Evolutionary conservation across 192 early-diverging fungal genomes (phyloP), one percentile per base, ranked within the genome.

Genomic region (Mortierella hygrophila): DNA sequence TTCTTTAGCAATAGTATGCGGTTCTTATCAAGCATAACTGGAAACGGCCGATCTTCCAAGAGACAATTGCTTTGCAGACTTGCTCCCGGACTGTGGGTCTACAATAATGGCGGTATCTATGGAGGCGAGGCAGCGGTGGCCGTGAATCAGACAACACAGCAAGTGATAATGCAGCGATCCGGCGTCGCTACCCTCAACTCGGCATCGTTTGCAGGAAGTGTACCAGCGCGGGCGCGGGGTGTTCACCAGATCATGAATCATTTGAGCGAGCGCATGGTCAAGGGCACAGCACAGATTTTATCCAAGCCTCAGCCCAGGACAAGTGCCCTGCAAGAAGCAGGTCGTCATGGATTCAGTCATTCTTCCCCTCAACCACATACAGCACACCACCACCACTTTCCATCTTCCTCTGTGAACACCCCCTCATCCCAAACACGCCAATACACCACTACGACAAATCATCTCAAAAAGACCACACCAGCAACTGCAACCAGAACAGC

Each of bases 81-180:
- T 18, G 83, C 83, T 0, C 83, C 83, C 9, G 83, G 83, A 21
- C 70, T 85, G 47, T 85, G 83, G 83, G 44, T 85, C 15, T 85
- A 85, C 63, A 85, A 85, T 37, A 80, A 85, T n/a, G 83, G 83
- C 20, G 83, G 83, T 16, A 21, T 85, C 38, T 85, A 74, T 38
- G 75, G 78, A 69, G 78, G 83, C 18, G 83, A 85, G 60, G 83
- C 83, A 32, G 83, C 83, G 0, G 83, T 85, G 3, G 83, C 83
- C 29, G 83, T 85, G 21, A 85, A 85, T 40, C 83, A 85, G 63
- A 85, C 82, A 57, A 84, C 83, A 29, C 83, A 85, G 41, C 83
- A 85, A 15, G 78, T 85, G 29, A 76, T 85, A 1, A 85, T 85
- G 78, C 73, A 85, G 65, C 78, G 83, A 41, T 73, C 81, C n/a